Conservation (phyloP, 306 rosid genomes). For the Geum urbanum region DNA sequence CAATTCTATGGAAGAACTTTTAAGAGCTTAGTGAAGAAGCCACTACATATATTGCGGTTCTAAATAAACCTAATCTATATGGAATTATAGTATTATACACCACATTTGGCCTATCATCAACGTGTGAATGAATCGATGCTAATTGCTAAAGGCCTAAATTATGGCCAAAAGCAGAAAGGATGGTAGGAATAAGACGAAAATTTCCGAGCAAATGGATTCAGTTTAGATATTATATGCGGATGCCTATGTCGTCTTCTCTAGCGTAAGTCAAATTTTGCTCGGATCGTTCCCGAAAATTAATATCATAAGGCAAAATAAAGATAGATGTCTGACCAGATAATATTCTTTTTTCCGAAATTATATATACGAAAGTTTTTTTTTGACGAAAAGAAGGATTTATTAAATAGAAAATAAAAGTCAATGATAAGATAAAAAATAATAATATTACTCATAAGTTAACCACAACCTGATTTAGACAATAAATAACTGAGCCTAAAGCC, state of each 20-base stretch:
- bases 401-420: too few relatives aligned
- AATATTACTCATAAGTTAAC: too few relatives aligned
- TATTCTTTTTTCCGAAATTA: neutral
- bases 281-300: neutral
- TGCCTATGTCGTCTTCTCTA: neutral
- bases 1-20: too few relatives aligned
- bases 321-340: neutral
- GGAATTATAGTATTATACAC: neutral
- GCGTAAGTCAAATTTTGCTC: neutral
- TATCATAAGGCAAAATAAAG: neutral
- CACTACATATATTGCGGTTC: too few relatives aligned
- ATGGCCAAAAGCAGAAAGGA: neutral
- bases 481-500: too few relatives aligned
- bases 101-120: constrained; percentile 1
- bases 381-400: too few relatives aligned
- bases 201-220: neutral
- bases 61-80: neutral
- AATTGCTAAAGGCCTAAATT: neutral
- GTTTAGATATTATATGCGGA: neutral
- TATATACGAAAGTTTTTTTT: too few relatives aligned
- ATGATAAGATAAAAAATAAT: too few relatives aligned
- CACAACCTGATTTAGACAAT: too few relatives aligned
- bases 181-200: constrained; percentile 1
- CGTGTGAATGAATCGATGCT: constrained; percentile 9
- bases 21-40: neutral